Conservation (phyloP, 129 eudicot species). For the Solidago caesia region DNA sequence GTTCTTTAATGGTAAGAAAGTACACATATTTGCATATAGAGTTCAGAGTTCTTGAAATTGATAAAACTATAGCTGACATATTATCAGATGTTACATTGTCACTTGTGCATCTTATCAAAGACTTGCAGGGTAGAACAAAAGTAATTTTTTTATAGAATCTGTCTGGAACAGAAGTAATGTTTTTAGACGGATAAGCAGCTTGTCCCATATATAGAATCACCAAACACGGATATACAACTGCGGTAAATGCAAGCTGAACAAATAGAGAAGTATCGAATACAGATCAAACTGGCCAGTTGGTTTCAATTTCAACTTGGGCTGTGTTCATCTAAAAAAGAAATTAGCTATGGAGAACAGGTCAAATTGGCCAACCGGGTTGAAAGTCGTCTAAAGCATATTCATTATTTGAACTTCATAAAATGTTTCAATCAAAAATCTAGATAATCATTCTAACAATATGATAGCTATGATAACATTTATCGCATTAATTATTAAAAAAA, state of each 20-base stretch:
- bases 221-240: slow-evolving; percentile 75
- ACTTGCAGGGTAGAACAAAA: too few relatives aligned
- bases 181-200: slow-evolving; percentile 88
- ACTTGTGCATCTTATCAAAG: too few relatives aligned
- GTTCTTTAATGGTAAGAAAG: too few relatives aligned
- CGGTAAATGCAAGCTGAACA: slow-evolving; percentile 76
- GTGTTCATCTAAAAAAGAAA: neutral
- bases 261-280: slow-evolving; percentile 12
- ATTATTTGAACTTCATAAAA: neutral
- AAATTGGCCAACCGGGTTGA: neutral
- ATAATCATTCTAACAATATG: neutral
- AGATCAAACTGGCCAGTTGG: neutral
- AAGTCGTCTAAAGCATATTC: neutral
- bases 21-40: too few relatives aligned
- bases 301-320: neutral
- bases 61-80: too few relatives aligned
- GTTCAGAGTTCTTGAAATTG: too few relatives aligned
- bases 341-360: neutral
- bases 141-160: slow-evolving; percentile 53
- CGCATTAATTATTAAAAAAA: neutral
- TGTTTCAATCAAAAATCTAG: neutral
- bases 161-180: slow-evolving; percentile 53
- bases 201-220: slow-evolving; percentile 97
- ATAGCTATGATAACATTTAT: neutral
- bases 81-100: too few relatives aligned